Base-by-base conservation (phyloP, 1,284 basidiomycete genomes). In the Neotropicomus parvogracilis region DNA sequence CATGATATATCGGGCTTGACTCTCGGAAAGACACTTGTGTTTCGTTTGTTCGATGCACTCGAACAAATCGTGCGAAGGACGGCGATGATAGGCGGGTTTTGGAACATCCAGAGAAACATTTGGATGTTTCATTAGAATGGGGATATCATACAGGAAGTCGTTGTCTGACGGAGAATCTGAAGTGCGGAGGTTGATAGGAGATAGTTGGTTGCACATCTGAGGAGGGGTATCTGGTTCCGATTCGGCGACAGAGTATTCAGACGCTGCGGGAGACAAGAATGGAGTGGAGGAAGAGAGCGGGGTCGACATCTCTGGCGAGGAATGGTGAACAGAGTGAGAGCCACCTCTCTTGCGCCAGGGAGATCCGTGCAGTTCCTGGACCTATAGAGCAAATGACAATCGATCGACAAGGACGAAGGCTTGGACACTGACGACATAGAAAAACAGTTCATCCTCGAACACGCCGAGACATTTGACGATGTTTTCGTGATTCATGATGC, bases 331-430 rank as follows among this genome's bases (percentile, higher is more conserved):
- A 50, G 56, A 39, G 49, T 46, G 54, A 34, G 53, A 51, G 53
- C 51, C 57, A 53, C 67, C 58, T 64, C 59, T 56, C 48, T 72
- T 74, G 43, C 66, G 71, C 93, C 93, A 95, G 2, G 92, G 91
- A 12, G 84, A 82, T 20, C 93, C 93, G 63, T 97, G 93, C 24
- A 94, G 73, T 67, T 95, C 93, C 75, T 94, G 91, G 19, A 95
- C 81, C 90, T 94, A 54, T 3, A 52, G 39, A 16, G 20, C 5
- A 6, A 1, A 24, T 38, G 33, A 49, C 38, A 36, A 32, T 42
- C 43, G 46, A 36, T 41, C 33, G 36, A 36, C 45, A 28, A 39
- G 35, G 26, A 21, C 14, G 49, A 37, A 16, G 42, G 40, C 43
- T 36, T 34, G 17, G 17, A 32, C 49, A 74, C 84, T 56, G 62